Conservation (phyloP, 2,329 filamentous ascomycete genomes). For the Clonostachys chloroleuca region DNA sequence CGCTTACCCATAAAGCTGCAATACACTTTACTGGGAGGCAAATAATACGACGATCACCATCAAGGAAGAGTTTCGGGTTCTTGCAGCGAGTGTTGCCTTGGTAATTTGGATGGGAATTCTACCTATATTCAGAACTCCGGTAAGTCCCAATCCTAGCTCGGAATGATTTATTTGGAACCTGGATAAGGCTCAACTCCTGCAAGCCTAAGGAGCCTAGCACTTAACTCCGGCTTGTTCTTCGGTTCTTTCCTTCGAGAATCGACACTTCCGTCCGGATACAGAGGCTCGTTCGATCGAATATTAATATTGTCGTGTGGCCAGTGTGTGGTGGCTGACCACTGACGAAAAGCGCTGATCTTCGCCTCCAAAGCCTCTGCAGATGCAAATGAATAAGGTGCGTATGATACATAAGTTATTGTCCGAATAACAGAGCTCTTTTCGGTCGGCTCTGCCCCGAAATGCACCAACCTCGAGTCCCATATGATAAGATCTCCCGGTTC, state of each 20-base stretch:
- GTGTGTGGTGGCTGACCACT: slow-evolving; percentile 16
- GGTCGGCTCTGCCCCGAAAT: slow-evolving; percentile 29
- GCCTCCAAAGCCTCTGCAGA: slow-evolving; percentile 13
- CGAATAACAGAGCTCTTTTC: slow-evolving; percentile 21
- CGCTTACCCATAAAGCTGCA: too few species aligned
- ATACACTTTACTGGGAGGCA: too few species aligned
- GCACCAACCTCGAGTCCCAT: slow-evolving; percentile 41
- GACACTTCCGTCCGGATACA: slow-evolving; percentile 22
- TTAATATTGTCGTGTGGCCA: slow-evolving; percentile 30
- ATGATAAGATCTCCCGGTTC: slow-evolving; percentile 20
- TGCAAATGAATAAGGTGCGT: slow-evolving; percentile 27
- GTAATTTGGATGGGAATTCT: too few species aligned
- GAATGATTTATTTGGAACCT: too few species aligned
- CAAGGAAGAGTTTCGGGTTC: too few species aligned
- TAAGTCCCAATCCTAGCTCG: too few species aligned
- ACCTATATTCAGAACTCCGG: too few species aligned
- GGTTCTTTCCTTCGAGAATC: slow-evolving; percentile 22
- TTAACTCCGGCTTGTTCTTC: slow-evolving; percentile 14
- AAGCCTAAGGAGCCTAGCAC: slow-evolving; percentile 15
- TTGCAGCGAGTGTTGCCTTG: too few species aligned
- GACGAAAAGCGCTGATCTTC: slow-evolving; percentile 17
- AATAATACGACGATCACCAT: too few species aligned
- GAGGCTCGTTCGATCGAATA: slow-evolving; percentile 20
- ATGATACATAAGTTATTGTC: slow-evolving; percentile 27
- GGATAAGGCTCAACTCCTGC: slow-evolving; percentile 14